These are phyloP conservation scores for Cladobotryum protrusum DNA, from an alignment of 2,329 filamentous ascomycete species.

Conservation along the genomic window DNA sequence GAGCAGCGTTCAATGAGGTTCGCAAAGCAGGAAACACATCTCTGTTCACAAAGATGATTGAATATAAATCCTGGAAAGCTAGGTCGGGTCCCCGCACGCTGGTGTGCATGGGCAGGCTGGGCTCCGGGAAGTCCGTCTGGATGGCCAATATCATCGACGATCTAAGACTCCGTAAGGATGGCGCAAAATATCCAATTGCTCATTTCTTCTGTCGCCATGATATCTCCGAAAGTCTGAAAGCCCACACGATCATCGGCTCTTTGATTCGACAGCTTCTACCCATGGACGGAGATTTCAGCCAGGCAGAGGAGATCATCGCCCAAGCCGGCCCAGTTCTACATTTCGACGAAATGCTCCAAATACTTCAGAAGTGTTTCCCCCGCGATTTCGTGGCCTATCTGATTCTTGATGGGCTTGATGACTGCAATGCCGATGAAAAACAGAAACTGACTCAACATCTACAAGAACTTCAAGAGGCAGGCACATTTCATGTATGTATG, in stretches of 20 bases:
- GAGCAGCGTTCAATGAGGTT: conserved; percentile 34
- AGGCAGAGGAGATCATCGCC: not conserved
- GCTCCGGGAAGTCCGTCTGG: conserved; percentile 39
- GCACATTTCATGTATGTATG: conserved; percentile 1
- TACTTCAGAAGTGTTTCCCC: not conserved
- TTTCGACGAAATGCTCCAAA: not conserved
- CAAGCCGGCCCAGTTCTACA: not conserved
- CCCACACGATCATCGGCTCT: conserved; percentile 26
- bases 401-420: conserved; percentile 16
- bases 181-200: conserved; percentile 10
- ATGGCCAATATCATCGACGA: conserved; percentile 39
- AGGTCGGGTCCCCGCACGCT: conserved; percentile 19
- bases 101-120: conserved; percentile 33
- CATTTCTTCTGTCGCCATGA: conserved; percentile 32
- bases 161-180: conserved; percentile 17
- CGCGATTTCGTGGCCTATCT: not conserved
- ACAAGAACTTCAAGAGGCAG: not conserved
- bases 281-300: not conserved
- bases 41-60: conserved; percentile 12
- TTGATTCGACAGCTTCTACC: conserved; percentile 31
- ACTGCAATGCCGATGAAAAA: conserved; percentile 4
- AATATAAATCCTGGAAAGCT: conserved; percentile 18
- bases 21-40: conserved; percentile 33
- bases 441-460: not conserved
- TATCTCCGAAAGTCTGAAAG: conserved; percentile 21